These are phyloP conservation scores for Cydonia oblonga DNA, from an alignment of 331 rosid species.

Conservation along the genomic window DNA sequence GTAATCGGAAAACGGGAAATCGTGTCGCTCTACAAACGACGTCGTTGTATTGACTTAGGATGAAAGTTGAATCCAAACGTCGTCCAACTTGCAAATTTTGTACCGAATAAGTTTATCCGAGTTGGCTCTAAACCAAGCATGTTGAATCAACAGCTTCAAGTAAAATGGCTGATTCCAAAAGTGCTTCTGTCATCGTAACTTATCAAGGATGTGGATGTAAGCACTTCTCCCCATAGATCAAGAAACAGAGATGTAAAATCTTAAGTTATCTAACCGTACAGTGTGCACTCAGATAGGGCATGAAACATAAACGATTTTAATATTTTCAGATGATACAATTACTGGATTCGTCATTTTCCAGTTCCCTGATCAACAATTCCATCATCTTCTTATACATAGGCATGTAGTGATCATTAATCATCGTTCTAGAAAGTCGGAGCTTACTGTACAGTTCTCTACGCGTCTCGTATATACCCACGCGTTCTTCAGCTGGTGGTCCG, in stretches of 20 bases:
- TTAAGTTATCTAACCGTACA: background rate
- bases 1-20: background rate
- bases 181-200: background rate
- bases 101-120: background rate
- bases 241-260: background rate
- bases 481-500: slow-evolving; percentile 35
- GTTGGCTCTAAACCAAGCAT: background rate
- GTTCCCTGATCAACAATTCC: slow-evolving; percentile 66
- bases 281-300: background rate
- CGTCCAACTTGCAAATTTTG: background rate
- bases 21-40: background rate
- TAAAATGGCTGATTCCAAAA: background rate
- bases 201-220: background rate
- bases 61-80: too few relatives aligned
- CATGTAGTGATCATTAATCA: slow-evolving; percentile 96
- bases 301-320: background rate
- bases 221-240: background rate
- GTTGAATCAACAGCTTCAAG: background rate
- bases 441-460: slow-evolving; percentile 81
- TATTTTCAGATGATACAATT: slow-evolving; percentile 5
- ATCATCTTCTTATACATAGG: slow-evolving; percentile 98
- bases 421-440: slow-evolving; percentile 82
- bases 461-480: slow-evolving; percentile 58
- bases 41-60: too few relatives aligned
- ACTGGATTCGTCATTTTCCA: slow-evolving; percentile 30